Percentiles rank a stretch among this genome's conserved stretches.
These are phyloP conservation scores for Globisporangium orthogonon DNA, from an alignment of 352 stramenopile genomes.

Conservation along the genomic window DNA sequence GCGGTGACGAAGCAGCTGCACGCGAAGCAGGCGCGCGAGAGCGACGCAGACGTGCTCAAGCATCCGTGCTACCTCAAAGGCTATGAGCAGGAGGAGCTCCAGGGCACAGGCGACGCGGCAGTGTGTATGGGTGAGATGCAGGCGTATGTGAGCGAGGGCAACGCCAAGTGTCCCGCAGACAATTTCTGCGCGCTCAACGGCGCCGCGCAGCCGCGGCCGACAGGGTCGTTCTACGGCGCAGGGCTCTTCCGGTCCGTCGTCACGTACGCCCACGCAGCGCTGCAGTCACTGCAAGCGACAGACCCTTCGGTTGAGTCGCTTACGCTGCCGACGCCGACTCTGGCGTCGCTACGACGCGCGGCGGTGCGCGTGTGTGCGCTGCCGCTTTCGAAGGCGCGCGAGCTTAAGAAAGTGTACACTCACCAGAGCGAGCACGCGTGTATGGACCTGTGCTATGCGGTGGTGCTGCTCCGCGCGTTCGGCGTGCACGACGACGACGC, in stretches of 20 bases:
- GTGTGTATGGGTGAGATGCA: slow-evolving; percentile 37
- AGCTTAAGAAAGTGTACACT: slow-evolving; percentile 12
- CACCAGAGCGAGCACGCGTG: slow-evolving; percentile 27
- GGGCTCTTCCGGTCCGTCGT: slow-evolving; percentile 24
- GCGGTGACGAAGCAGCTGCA: slow-evolving; percentile 27
- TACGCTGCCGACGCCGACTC: slow-evolving; percentile 37
- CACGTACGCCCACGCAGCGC: slow-evolving; percentile 22
- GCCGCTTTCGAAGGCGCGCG: slow-evolving; percentile 1
- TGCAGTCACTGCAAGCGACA: slow-evolving; percentile 17
- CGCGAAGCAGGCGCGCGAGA: slow-evolving; percentile 1
- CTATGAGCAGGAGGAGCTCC: slow-evolving; percentile 8
- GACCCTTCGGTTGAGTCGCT: slow-evolving; percentile 13
- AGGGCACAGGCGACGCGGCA: slow-evolving; percentile 13
- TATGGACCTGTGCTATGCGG: slow-evolving; percentile 53
- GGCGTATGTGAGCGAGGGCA: slow-evolving; percentile 35
- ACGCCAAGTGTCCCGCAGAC: slow-evolving; percentile 39
- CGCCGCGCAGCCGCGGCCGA: slow-evolving; percentile 31
- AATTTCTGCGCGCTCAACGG: slow-evolving; percentile 48
- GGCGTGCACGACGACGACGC: slow-evolving; percentile 42
- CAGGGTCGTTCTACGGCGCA: slow-evolving; percentile 42
- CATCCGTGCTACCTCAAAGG: slow-evolving; percentile 49
- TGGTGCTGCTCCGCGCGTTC: slow-evolving; percentile 56
- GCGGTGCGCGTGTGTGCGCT: slow-evolving; percentile 33
- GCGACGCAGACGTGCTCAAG: slow-evolving; percentile 11
- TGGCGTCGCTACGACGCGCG: slow-evolving; percentile 26